Percentiles rank a stretch among this genome's conserved stretches.
phyloP scores from a whole-genome alignment of 331 rosid species.

The Saraca asoca region DNA sequence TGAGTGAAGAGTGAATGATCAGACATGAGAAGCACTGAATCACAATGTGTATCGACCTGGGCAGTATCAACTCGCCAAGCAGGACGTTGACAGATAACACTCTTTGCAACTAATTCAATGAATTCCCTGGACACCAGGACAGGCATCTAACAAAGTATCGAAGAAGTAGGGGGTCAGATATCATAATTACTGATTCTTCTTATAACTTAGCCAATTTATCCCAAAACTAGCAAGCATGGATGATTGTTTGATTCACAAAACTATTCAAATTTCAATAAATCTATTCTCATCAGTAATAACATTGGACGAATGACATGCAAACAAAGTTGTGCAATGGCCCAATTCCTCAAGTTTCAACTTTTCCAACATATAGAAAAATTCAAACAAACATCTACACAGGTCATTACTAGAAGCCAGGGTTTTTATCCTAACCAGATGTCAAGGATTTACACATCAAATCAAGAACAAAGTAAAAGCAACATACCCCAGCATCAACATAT shows the following conservation, averaged over 20 bases:
- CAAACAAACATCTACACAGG: too few species aligned
- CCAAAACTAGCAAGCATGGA: background rate
- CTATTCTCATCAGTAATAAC: too few species aligned
- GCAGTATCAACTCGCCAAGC: conserved; percentile 75
- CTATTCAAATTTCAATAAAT: too few species aligned
- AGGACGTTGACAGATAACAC: conserved; percentile 68
- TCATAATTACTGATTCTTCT: conserved; percentile 9
- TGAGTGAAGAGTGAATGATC: conserved; percentile 78
- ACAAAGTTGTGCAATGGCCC: too few species aligned
- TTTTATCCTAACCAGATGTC: too few species aligned
- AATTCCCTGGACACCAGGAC: conserved; percentile 59
- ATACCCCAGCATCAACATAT: conserved; percentile 81
- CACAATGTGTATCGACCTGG: conserved; percentile 54
- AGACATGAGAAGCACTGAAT: conserved; percentile 67
- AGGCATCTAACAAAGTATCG: conserved; percentile 49
- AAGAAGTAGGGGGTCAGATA: conserved; percentile 28
- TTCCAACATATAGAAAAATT: too few species aligned
- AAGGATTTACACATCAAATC: too few species aligned
- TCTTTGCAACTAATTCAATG: conserved; percentile 63
- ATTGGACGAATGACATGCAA: too few species aligned
- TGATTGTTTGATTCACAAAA: background rate
- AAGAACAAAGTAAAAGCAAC: conserved; percentile 16
- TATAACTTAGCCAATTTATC: background rate
- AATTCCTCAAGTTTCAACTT: too few species aligned
- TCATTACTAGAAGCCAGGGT: too few species aligned